Evolutionary conservation across 768 basidiomycete genomes (phyloP).

Genomic region (Ephemerocybe angulata): DNA sequence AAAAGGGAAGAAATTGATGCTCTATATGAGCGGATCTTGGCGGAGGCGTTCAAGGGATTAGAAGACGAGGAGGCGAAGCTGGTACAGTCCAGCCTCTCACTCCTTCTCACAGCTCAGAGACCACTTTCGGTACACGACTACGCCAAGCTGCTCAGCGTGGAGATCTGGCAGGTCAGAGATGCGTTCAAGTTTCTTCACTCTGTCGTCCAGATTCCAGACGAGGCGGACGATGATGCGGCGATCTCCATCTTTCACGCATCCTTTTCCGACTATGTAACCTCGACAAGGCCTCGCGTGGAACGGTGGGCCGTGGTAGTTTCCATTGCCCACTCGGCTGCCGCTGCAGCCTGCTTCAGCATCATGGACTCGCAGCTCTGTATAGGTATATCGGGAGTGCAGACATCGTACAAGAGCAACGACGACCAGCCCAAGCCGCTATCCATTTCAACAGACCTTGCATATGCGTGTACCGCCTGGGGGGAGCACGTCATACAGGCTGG

Average conservation of each 20-base stretch:
- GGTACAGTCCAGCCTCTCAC: not conserved
- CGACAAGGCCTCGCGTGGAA: not conserved
- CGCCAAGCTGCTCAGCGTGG: not conserved
- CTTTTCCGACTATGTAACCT: constrained; percentile 1
- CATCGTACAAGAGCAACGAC: not conserved
- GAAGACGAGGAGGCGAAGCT: not conserved
- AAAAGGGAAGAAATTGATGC: not conserved
- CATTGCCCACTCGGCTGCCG: not conserved
- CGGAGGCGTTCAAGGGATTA: not conserved
- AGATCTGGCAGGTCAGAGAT: not conserved
- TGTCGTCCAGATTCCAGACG: not conserved
- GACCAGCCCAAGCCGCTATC: not conserved
- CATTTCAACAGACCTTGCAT: not conserved
- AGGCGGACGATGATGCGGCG: not conserved
- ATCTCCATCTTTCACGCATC: constrained; percentile 4
- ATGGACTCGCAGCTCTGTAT: not conserved
- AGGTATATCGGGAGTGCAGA: not conserved
- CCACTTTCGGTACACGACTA: not conserved
- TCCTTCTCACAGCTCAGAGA: not conserved
- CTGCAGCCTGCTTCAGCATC: not conserved
- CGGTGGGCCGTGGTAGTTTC: not conserved
- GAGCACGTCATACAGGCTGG: not conserved
- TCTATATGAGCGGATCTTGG: not conserved
- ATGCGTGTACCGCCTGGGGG: constrained; percentile 5
- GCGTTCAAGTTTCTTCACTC: not conserved